Conservation (phyloP, 2,329 filamentous ascomycete species). For the Drechslera avenae region DNA sequence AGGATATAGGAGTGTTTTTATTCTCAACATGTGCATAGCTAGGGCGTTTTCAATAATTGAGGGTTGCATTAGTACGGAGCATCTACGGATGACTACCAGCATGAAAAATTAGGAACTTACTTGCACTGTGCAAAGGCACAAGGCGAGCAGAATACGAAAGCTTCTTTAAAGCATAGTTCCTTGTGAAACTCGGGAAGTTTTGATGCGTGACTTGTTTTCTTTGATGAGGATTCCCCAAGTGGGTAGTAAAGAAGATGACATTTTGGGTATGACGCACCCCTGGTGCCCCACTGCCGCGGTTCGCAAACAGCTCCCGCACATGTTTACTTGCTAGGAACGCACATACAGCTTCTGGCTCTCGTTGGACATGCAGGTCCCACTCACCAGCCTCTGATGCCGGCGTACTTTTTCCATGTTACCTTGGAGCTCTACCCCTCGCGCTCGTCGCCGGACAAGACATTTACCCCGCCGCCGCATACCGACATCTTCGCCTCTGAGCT, state of each 20-base stretch:
- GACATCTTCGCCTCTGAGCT: conserved; percentile 55
- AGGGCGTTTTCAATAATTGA: conserved; percentile 16
- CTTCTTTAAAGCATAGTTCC: background rate
- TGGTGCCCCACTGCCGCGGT: conserved; percentile 12
- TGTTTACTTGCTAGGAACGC: background rate
- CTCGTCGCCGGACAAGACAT: conserved; percentile 41
- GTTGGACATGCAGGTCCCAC: conserved; percentile 21
- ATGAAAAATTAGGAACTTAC: background rate
- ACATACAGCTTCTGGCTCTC: background rate
- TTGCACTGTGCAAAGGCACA: conserved; percentile 1
- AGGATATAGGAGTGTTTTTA: conserved; percentile 9
- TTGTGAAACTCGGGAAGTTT: too few relatives aligned
- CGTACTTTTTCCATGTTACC: conserved; percentile 67
- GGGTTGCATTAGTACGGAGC: conserved; percentile 4
- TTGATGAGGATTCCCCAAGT: too few relatives aligned
- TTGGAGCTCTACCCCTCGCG: conserved; percentile 62
- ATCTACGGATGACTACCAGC: conserved; percentile 5
- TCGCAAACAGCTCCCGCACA: conserved; percentile 9
- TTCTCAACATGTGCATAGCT: conserved; percentile 35
- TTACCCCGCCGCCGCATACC: conserved; percentile 48
- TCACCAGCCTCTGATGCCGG: conserved; percentile 55
- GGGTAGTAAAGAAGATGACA: too few relatives aligned
- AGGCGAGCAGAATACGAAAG: conserved; percentile 1
- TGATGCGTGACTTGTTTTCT: too few relatives aligned
- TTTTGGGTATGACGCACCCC: conserved; percentile 11